Percentiles rank a stretch among this genome's conserved stretches.
Conservation (phyloP, 2,329 filamentous ascomycete genomes). For the Colletotrichum sp. region DNA sequence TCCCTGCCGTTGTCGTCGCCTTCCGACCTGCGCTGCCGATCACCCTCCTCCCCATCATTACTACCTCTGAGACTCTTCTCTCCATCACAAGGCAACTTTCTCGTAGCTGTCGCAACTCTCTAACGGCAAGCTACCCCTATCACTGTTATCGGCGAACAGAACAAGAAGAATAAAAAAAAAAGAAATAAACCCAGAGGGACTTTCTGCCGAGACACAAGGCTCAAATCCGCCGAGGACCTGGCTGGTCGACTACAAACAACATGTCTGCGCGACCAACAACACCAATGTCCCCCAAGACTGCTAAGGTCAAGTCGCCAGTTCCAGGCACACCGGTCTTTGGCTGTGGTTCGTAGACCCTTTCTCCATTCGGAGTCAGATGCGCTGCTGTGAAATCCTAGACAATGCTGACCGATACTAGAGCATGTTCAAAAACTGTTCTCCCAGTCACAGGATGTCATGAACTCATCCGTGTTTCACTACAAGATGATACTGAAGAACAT, state of each 20-base stretch:
- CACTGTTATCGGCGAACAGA: not conserved
- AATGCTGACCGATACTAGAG: slow-evolving; percentile 50
- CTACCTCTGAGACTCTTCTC: not conserved
- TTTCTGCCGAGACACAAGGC: not conserved
- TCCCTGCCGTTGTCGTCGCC: not conserved
- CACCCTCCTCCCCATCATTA: not conserved
- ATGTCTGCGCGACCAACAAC: slow-evolving; percentile 56
- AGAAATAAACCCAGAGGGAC: not conserved
- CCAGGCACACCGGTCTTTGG: slow-evolving; percentile 67
- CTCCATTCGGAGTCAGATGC: not conserved
- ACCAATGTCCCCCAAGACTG: slow-evolving; percentile 59
- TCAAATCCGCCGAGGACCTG: not conserved
- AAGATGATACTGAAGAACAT: slow-evolving; percentile 74
- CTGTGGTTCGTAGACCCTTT: slow-evolving; percentile 57
- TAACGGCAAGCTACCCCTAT: not conserved
- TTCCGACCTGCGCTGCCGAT: slow-evolving; percentile 1
- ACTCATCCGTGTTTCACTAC: slow-evolving; percentile 74
- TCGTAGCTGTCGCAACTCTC: not conserved
- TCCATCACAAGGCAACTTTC: not conserved
- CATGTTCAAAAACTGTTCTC: slow-evolving; percentile 73
- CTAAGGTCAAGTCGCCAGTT: slow-evolving; percentile 64
- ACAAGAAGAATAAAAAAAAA: not conserved
- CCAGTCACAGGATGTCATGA: slow-evolving; percentile 66
- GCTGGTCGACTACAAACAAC: not conserved
- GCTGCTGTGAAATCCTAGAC: not conserved